phyloP scores from a whole-genome alignment of 2,329 filamentous ascomycete genomes.

The Thielaviopsis populi region DNA sequence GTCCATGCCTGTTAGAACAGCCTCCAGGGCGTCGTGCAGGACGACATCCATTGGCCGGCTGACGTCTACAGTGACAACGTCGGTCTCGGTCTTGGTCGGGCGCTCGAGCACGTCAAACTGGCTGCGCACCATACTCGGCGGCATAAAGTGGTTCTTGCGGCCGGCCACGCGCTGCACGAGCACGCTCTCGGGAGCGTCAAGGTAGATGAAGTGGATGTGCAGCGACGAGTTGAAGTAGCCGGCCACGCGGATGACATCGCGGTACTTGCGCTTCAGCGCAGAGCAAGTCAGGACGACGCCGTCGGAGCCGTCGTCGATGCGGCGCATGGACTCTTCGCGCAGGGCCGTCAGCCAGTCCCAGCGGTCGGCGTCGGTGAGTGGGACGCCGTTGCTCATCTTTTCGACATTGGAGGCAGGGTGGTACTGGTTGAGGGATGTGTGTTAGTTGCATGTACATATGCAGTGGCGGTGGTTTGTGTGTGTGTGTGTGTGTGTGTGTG shows the following conservation, averaged over 20 bases:
- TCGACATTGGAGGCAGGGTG: constrained; percentile 66
- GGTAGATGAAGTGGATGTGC: constrained; percentile 84
- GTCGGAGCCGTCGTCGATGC: constrained; percentile 40
- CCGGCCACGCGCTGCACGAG: constrained; percentile 60
- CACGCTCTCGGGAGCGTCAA: constrained; percentile 60
- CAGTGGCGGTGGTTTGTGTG: not conserved
- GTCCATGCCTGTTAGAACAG: constrained; percentile 39
- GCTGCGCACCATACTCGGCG: constrained; percentile 83
- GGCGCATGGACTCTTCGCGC: constrained; percentile 49
- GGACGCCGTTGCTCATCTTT: constrained; percentile 76
- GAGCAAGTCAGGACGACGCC: constrained; percentile 95
- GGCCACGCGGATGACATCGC: constrained; percentile 74
- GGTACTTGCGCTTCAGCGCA: constrained; percentile 91
- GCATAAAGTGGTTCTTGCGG: constrained; percentile 86
- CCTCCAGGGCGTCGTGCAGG: constrained; percentile 41
- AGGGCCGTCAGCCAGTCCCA: constrained; percentile 91
- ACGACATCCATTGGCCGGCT: constrained; percentile 44
- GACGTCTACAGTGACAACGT: constrained; percentile 59
- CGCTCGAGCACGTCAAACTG: constrained; percentile 82
- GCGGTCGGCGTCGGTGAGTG: constrained; percentile 80
- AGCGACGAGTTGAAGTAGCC: constrained; percentile 59
- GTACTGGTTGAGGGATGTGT: constrained; percentile 35
- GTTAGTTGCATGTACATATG: constrained; percentile 20
- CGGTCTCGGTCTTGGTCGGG: constrained; percentile 53
- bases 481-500: no score